A percentile compares a stretch with the other conserved stretches of the same genome.
These are phyloP conservation scores for Houttuynia cordata DNA, from an alignment of 164 flowering plant species.

Conservation along the genomic window DNA sequence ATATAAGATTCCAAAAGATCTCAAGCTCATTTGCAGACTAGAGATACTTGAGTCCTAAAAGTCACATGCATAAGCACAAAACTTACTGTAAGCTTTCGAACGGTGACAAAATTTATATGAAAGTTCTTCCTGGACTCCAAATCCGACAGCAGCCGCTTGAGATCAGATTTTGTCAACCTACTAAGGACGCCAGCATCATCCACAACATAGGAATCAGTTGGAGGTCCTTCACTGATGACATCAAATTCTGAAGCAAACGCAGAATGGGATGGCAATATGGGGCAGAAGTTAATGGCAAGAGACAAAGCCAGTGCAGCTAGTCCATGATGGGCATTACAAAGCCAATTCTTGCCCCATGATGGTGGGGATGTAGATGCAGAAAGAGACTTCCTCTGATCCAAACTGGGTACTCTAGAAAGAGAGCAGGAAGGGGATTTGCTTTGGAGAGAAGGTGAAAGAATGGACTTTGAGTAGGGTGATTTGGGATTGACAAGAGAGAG, in stretches of 20 bases:
- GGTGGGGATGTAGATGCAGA: slow-evolving; percentile 11
- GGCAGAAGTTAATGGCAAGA: slow-evolving; percentile 57
- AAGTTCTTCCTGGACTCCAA: slow-evolving; percentile 83
- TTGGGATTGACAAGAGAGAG: slow-evolving; percentile 36
- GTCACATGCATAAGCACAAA: not conserved
- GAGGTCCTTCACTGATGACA: slow-evolving; percentile 72
- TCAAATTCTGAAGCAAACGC: slow-evolving; percentile 87
- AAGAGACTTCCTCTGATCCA: not conserved
- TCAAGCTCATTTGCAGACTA: too few species aligned
- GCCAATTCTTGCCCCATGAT: slow-evolving; percentile 31
- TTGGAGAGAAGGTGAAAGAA: slow-evolving; percentile 17
- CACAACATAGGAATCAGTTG: slow-evolving; percentile 59
- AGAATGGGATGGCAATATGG: slow-evolving; percentile 22
- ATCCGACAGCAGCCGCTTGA: slow-evolving; percentile 70
- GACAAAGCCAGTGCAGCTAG: slow-evolving; percentile 78
- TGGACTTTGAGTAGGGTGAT: slow-evolving; percentile 15
- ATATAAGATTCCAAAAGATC: too few species aligned
- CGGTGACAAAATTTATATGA: slow-evolving; percentile 67
- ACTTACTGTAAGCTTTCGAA: slow-evolving; percentile 91
- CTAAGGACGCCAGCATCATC: slow-evolving; percentile 98
- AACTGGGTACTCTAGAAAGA: not conserved
- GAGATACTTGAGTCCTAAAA: too few species aligned
- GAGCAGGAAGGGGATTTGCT: slow-evolving; percentile 14
- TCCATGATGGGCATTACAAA: slow-evolving; percentile 56
- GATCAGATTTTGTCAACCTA: slow-evolving; percentile 70